Percentiles rank a stretch among this genome's conserved stretches.
These are phyloP conservation scores for Conoideocrella luteorostrata DNA, from an alignment of 2,329 filamentous ascomycete genomes.

Conservation along the genomic window DNA sequence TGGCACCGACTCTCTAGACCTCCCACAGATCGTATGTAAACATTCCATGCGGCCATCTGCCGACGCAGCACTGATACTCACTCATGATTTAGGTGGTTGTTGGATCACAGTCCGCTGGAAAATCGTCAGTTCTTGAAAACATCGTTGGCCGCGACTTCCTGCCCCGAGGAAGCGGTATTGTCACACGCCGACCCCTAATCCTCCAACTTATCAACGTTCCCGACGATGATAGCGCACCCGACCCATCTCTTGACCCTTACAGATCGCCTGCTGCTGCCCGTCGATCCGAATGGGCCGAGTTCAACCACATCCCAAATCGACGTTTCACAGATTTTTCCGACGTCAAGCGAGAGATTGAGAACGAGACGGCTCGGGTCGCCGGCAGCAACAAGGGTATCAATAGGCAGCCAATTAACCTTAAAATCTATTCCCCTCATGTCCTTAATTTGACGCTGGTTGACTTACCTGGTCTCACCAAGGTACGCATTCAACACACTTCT, in stretches of 20 bases:
- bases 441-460: slow-evolving; percentile 95
- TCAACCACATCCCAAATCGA: slow-evolving; percentile 87
- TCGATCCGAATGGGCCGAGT: slow-evolving; percentile 80
- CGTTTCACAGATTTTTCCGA: slow-evolving; percentile 87
- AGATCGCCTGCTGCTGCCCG: slow-evolving; percentile 65
- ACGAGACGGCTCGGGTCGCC: slow-evolving; percentile 84
- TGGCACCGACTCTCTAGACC: slow-evolving; percentile 93
- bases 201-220: slow-evolving; percentile 97
- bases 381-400: slow-evolving; percentile 99
- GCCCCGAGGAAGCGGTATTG: slow-evolving; percentile 92
- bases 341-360: slow-evolving; percentile 95
- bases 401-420: slow-evolving; percentile 93
- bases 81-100: slow-evolving; percentile 75
- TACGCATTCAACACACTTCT: slow-evolving; percentile 28
- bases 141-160: slow-evolving; percentile 97
- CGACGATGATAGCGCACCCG: slow-evolving; percentile 60
- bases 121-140: slow-evolving; percentile 97
- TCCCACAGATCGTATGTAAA: slow-evolving; percentile 87
- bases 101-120: slow-evolving; percentile 95
- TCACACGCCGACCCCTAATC: slow-evolving; percentile 88
- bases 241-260: slow-evolving; percentile 65
- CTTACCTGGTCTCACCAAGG: slow-evolving; percentile 91
- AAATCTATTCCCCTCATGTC: slow-evolving; percentile 96
- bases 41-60: slow-evolving; percentile 7
- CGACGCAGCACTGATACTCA: slow-evolving; percentile 12